Conservation (phyloP, 2,329 filamentous ascomycete species). For the Byssoonygena ceratinophila region DNA sequence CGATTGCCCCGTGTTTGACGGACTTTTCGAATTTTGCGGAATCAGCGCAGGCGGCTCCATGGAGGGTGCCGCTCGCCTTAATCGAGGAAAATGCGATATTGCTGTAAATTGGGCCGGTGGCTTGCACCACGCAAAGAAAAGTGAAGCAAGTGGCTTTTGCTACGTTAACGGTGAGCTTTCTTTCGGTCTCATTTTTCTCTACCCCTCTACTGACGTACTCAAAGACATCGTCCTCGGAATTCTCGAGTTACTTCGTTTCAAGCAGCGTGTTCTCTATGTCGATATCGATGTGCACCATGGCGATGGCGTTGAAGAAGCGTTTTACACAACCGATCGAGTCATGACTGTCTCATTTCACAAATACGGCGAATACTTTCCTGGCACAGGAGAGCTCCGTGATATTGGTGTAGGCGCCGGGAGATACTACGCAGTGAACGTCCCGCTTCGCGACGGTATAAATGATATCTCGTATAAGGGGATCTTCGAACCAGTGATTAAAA, state of each 20-base stretch:
- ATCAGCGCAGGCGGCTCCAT: conserved; percentile 61
- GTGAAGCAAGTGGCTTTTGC: conserved; percentile 90
- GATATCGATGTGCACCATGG: conserved; percentile 60
- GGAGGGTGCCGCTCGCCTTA: conserved; percentile 59
- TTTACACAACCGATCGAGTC: conserved; percentile 60
- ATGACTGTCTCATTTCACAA: conserved; percentile 65
- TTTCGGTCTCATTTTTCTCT: background rate
- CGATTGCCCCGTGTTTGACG: conserved; percentile 56
- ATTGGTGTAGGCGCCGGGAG: conserved; percentile 58
- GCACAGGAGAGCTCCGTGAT: conserved; percentile 57
- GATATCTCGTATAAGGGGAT: conserved; percentile 57
- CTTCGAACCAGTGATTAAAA: conserved; percentile 57
- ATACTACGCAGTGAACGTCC: conserved; percentile 60
- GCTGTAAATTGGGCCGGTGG: conserved; percentile 84
- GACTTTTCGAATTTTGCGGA: conserved; percentile 59
- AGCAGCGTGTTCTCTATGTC: conserved; percentile 55
- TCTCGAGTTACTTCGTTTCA: conserved; percentile 53
- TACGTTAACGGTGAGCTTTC: conserved; percentile 67
- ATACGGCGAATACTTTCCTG: conserved; percentile 62
- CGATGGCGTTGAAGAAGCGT: conserved; percentile 60
- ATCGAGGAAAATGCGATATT: conserved; percentile 57
- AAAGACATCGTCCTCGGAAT: conserved; percentile 57
- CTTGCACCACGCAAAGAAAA: conserved; percentile 90
- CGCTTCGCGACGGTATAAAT: conserved; percentile 58
- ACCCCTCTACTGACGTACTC: conserved; percentile 7